Evolutionary conservation across 148 eudicot genomes (phyloP).

Genomic region (Polygonum aviculare): DNA sequence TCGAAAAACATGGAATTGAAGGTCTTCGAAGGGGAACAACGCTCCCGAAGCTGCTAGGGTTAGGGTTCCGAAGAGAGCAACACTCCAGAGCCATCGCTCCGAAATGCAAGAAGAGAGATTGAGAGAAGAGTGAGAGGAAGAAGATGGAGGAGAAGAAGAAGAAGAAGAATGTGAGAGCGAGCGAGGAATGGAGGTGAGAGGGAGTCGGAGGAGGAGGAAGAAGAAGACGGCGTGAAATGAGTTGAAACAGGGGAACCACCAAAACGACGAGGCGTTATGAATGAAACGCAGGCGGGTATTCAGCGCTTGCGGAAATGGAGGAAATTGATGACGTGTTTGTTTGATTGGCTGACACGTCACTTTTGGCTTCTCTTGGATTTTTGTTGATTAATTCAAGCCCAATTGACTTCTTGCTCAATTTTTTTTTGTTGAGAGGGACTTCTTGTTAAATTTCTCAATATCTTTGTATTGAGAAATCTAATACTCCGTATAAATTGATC

Average conservation of each 20-base stretch:
- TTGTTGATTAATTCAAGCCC: neutral
- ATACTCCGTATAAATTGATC: no score
- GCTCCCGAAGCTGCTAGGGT: constrained; percentile 19
- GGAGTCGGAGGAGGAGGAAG: neutral
- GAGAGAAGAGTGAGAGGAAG: constrained; percentile 8
- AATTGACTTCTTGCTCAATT: neutral
- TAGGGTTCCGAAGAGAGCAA: constrained; percentile 30
- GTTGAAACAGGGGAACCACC: neutral
- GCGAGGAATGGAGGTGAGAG: neutral
- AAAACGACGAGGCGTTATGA: neutral
- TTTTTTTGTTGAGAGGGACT: no score
- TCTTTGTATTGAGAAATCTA: no score
- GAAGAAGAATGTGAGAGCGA: neutral
- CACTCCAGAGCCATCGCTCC: constrained; percentile 11
- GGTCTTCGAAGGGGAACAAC: constrained; percentile 18
- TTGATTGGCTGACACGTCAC: neutral
- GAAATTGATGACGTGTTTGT: neutral
- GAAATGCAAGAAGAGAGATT: neutral
- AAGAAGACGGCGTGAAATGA: neutral
- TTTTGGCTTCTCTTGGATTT: neutral
- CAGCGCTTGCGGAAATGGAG: neutral
- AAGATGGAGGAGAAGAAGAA: neutral
- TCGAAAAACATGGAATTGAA: constrained; percentile 23
- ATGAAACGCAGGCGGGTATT: constrained; percentile 1
- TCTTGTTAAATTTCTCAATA: no score